Base-by-base conservation (phyloP, 805 yeast genomes). In the Candida taoyuanica region DNA sequence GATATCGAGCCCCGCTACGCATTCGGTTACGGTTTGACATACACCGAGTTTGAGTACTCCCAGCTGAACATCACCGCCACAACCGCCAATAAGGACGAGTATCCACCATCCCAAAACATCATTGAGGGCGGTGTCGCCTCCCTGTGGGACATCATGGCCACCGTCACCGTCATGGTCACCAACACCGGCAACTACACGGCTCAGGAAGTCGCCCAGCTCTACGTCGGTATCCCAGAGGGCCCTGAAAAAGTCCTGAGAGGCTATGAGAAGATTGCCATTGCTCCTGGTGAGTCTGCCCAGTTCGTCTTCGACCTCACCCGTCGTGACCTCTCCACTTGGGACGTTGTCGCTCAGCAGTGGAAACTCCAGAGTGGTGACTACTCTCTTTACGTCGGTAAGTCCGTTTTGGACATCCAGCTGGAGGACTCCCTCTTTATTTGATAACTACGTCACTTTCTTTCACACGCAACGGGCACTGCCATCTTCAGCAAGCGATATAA, bases 1-100 rank as follows among this genome's bases (percentile, higher is more conserved):
- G 62, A 68, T 42, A 68, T 73, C 29, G 63, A 60, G 39, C 80
- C 81, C 14, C 53, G 80, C 37, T 78, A 56, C 49, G 80, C 74
- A 42, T 78, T 78, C 51, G 84, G 82, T 11, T 74, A 52, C 56
- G 84, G 84, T 7, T 56, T 77, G 36, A 70, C 80, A 2, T 77
- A 74, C 55, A 65, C 81, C 5, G 60, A 59, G 25, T 64, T 59
- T 44, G 39, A 50, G 6, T 39, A 63, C 26, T 43, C 52, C 21
- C 52, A 51, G 23, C 49, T 73, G 33, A 47, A 58, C 29, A 53
- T 73, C 20, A 56, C 57, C 26, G 32, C 18, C 8, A 45, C 49
- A 15, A 42, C 43, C 14, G 35, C 53, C 36, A 33, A 50, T 30
- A 42, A 25, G 15, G 42, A 32, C 7, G 43, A 40, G 34, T 38